Conservation (phyloP, 495 filamentous ascomycete species). For the Tuber borchii region DNA sequence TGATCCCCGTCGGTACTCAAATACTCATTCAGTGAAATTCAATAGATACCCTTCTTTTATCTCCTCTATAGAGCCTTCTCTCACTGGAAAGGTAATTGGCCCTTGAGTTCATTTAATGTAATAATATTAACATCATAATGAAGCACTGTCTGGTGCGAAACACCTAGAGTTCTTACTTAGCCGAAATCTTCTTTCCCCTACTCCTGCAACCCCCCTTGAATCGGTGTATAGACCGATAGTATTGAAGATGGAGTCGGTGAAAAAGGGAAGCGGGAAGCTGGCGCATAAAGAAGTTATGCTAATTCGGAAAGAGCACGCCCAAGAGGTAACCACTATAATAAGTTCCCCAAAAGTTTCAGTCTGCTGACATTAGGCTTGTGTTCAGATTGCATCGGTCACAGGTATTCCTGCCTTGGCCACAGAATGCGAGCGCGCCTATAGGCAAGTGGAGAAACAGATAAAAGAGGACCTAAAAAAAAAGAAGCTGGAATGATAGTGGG, state of each 20-base stretch:
- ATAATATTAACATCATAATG: background rate
- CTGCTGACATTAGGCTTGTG: conserved; percentile 51
- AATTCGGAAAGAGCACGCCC: conserved; percentile 45
- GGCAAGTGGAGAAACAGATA: conserved; percentile 71
- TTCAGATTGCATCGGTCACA: conserved; percentile 59
- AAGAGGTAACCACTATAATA: conserved; percentile 27
- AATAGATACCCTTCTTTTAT: conserved; percentile 84
- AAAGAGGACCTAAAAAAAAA: conserved; percentile 36
- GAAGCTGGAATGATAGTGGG: background rate
- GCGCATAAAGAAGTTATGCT: conserved; percentile 38
- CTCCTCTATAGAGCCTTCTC: conserved; percentile 71
- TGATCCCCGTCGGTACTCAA: background rate
- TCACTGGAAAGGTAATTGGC: conserved; percentile 48
- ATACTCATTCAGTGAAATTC: conserved; percentile 9
- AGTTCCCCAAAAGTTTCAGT: conserved; percentile 14
- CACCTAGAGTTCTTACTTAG: conserved; percentile 75
- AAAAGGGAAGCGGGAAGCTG: conserved; percentile 21
- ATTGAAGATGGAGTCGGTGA: conserved; percentile 19
- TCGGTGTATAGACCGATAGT: conserved; percentile 54
- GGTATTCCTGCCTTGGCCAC: conserved; percentile 72
- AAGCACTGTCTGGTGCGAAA: conserved; percentile 71
- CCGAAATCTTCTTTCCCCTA: conserved; percentile 58
- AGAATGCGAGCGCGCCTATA: conserved; percentile 84
- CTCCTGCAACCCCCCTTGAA: conserved; percentile 61
- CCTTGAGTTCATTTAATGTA: background rate